Evolutionary conservation across 352 stramenopile species (phyloP), one percentile per base, ranked within the genome.

Genomic region (Phytopythium oedochilum): DNA sequence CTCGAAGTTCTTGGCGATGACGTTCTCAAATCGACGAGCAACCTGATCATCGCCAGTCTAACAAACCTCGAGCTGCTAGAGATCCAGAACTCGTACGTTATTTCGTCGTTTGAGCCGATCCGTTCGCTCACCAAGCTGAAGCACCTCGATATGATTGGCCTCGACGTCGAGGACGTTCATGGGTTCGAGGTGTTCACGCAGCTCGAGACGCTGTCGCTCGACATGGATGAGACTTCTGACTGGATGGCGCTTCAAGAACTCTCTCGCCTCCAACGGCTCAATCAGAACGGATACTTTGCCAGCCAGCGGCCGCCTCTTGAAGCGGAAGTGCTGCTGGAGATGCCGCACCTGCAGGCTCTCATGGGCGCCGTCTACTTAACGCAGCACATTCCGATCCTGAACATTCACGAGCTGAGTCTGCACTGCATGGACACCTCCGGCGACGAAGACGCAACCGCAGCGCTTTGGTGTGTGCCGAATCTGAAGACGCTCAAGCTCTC

Each of bases 321-420:
- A 20, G 26, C 44, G 14, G 10, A 50, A 22, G 28, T 50, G 17
- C 26, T 50, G 23, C 23, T 23, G n/a, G 44, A 35, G 17, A 50
- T 50, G 44, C 26, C 44, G 23, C 23, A n/a, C 10, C 44, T 50
- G 3, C 11, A 50, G 17, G 20, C 25, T 11, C 44, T 50, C 4
- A 50, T 36, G 44, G 25, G 44, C 14, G 44, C 44, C 11, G 44
- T 50, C n/a, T 50, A 36, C 44, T n/a, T 50, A 25, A 32, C 44
- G 5, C 44, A 36, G 44, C 44, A 36, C 7, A 4, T 36, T 25
- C 15, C 44, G 15, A 6, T 50, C 0, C 26, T 20, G 11, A 23
- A 50, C 25, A 32, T 50, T 5, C 44, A 25, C 44, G 44, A 50
- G 11, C 44, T 50, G 23, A 50, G 44, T 22, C 14, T 50, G 17